Evolutionary conservation across 2,329 filamentous ascomycete genomes (phyloP).

Genomic region (Hyphodiscus sp.): DNA sequence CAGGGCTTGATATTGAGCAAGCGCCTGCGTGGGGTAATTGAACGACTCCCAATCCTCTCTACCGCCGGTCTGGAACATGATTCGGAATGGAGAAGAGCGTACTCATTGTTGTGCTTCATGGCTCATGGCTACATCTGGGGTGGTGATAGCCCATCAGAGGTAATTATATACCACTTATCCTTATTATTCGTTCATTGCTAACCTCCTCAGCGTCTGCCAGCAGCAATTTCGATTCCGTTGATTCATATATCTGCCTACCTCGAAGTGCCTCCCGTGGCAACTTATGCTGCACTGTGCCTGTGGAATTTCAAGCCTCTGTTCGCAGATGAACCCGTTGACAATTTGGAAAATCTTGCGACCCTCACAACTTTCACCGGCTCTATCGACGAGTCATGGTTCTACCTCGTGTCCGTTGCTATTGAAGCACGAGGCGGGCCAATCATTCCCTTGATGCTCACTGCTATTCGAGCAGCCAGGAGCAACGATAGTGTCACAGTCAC

Average conservation of each 20-base stretch:
- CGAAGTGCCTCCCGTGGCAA: constrained; percentile 86
- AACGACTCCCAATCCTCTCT: constrained; percentile 75
- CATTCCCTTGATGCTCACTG: constrained; percentile 81
- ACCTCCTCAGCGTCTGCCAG: constrained; percentile 53
- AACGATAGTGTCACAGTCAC: constrained; percentile 67
- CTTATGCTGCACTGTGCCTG: constrained; percentile 83
- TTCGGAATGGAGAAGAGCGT: constrained; percentile 89
- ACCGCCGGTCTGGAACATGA: constrained; percentile 76
- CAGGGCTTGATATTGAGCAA: constrained; percentile 82
- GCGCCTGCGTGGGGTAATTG: constrained; percentile 71
- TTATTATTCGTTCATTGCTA: constrained; percentile 8
- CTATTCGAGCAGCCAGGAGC: constrained; percentile 71
- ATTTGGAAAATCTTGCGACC: constrained; percentile 80
- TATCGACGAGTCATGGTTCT: constrained; percentile 98
- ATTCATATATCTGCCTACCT: constrained; percentile 69
- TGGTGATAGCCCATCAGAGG: constrained; percentile 74
- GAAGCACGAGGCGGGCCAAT: constrained; percentile 86
- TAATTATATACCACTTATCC: constrained; percentile 27
- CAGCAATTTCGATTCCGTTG: constrained; percentile 76
- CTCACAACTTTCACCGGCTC: constrained; percentile 90
- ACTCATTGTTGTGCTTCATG: constrained; percentile 84
- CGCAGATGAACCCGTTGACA: constrained; percentile 70
- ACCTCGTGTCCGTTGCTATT: constrained; percentile 90
- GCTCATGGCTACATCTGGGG: constrained; percentile 96
- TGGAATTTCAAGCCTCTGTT: constrained; percentile 98